Evolutionary conservation across 106 monocot genomes (phyloP).

Genomic region (Posidonia australis): DNA sequence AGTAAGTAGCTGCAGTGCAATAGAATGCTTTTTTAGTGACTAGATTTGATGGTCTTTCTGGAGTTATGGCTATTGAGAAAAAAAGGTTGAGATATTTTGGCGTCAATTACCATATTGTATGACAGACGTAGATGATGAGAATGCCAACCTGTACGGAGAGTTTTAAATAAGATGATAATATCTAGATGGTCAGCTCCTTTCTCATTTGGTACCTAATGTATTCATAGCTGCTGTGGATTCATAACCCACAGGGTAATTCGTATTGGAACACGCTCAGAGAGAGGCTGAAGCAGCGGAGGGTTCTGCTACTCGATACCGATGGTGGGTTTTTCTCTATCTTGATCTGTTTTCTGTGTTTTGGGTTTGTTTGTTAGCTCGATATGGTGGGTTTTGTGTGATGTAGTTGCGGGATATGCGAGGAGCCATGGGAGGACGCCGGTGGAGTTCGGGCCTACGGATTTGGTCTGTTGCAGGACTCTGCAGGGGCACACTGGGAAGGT

Average conservation of each 20-base stretch:
- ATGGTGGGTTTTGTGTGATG: no score
- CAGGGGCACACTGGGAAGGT: conserved; percentile 90
- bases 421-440: conserved; percentile 50
- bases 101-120: conserved; percentile 28
- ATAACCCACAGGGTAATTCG: no score
- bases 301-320: conserved; percentile 64
- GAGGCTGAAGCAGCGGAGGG: conserved; percentile 43
- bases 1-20: conserved; percentile 35
- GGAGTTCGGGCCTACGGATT: conserved; percentile 59
- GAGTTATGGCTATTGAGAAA: no score
- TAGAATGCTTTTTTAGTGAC: neutral
- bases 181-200: neutral
- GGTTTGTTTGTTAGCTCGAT: neutral
- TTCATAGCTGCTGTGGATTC: no score
- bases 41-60: no score
- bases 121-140: conserved; percentile 57
- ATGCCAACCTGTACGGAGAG: conserved; percentile 34
- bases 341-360: neutral
- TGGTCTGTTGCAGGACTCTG: conserved; percentile 76
- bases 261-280: conserved; percentile 55
- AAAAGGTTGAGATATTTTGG: neutral
- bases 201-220: no score
- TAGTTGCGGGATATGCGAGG: conserved; percentile 59
- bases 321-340: conserved; percentile 25
- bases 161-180: neutral